Evolutionary conservation across 805 yeast genomes (phyloP).

Genomic region (Wickerhamiella cacticola): DNA sequence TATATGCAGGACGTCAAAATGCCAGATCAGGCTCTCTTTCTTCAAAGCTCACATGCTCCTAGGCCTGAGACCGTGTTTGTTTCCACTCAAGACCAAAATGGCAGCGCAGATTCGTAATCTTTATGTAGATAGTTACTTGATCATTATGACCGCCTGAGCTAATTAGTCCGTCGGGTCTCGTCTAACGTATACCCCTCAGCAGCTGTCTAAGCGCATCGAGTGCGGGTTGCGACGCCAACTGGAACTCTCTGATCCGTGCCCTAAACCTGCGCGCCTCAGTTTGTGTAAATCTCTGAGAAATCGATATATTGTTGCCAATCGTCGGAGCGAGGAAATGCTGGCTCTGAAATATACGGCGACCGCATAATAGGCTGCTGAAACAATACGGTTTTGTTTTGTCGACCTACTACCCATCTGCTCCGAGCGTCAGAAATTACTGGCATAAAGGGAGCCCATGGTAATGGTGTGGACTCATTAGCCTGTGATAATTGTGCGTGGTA

Average conservation of each 20-base stretch:
- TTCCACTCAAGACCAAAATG: not conserved
- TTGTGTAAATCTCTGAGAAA: not conserved
- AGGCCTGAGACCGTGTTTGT: not conserved
- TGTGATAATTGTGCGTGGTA: not conserved
- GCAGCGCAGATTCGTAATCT: not conserved
- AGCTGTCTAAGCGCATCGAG: not conserved
- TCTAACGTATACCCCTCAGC: not conserved
- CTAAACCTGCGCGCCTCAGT: too few species aligned
- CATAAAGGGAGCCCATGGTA: not conserved
- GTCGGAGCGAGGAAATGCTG: not conserved
- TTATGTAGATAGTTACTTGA: too few species aligned
- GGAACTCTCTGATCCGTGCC: not conserved
- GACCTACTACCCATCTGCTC: conserved; percentile 5
- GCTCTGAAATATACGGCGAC: not conserved
- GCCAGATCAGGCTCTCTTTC: not conserved
- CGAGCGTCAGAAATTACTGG: conserved; percentile 1
- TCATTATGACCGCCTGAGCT: too few species aligned
- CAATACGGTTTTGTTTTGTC: not conserved
- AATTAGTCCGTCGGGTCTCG: too few species aligned
- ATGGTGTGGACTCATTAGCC: not conserved
- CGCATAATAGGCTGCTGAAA: conserved; percentile 3
- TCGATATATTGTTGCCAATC: conserved; percentile 6
- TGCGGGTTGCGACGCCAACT: not conserved
- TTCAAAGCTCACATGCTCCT: too few species aligned
- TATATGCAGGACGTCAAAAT: not conserved